Base-by-base conservation (phyloP, 192 early-diverging fungal genomes). In the Fimicolochytrium jonesii region DNA sequence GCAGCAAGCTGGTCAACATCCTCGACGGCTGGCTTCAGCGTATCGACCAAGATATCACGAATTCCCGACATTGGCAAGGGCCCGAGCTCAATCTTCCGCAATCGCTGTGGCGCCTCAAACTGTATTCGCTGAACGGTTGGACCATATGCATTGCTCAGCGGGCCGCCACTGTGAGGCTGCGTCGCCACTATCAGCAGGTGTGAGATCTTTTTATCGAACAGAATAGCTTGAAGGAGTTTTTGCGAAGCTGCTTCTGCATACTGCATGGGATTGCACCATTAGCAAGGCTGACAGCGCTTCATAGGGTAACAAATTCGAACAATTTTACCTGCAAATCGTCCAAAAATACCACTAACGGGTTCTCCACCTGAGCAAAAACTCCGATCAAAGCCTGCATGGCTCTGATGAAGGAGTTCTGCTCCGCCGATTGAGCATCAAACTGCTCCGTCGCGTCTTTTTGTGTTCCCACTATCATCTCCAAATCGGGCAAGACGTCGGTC, bases 281-380 rank as follows among this genome's bases (percentile, higher is more conserved):
- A n/a, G n/a, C n/a, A n/a, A n/a, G n/a, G n/a, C n/a, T n/a, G n/a
- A n/a, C n/a, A n/a, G n/a, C n/a, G n/a, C n/a, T n/a, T n/a, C n/a
- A n/a, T n/a, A n/a, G n/a, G n/a, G n/a, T n/a, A n/a, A n/a, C n/a
- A n/a, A n/a, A n/a, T n/a, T n/a, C 26, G 37, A 39, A 63, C 7
- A 65, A 15, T 23, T 45, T 46, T 51, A 74, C 72, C 66, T 75
- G 68, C 37, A 75, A 46, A 58, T 75, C 56, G 39, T 75, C 69
- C 41, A 75, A 49, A 36, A 65, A 75, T 3, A 75, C 30, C 11
- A 64, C 73, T 34, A 74, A 30, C 1, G 72, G 61, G 41, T 74
- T 63, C 26, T 74, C 63, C 20, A 32, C 44, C 18, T 66, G 25
- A 22, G 64, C 64, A 58, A 66, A 66, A 15, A 29, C 28, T 3